Evolutionary conservation across 2,329 filamentous ascomycete genomes (phyloP).

Genomic region (Penicillium brasilianum): DNA sequence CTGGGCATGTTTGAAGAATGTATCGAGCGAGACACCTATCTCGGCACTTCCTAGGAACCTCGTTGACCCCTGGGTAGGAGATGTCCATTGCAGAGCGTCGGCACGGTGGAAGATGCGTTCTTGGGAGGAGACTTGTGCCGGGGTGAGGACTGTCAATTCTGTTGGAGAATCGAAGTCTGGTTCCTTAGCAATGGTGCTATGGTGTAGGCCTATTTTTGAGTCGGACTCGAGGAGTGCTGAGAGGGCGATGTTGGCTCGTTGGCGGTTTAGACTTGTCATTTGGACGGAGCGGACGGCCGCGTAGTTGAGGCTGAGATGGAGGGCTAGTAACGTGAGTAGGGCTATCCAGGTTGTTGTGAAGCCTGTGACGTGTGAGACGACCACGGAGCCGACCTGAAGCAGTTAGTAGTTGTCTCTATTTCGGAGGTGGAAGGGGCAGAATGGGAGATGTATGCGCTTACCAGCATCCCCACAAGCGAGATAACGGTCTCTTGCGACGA

Average conservation of each 20-base stretch:
- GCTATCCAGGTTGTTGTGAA: conserved; percentile 73
- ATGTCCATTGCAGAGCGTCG: conserved; percentile 65
- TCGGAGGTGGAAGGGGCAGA: not conserved
- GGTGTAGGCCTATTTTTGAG: conserved; percentile 14
- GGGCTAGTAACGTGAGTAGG: conserved; percentile 71
- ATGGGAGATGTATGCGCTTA: conserved; percentile 38
- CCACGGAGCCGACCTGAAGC: conserved; percentile 70
- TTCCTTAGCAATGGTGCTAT: too few species aligned
- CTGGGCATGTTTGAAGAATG: conserved; percentile 34
- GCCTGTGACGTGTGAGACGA: conserved; percentile 76
- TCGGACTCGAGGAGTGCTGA: conserved; percentile 57
- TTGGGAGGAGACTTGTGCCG: conserved; percentile 65
- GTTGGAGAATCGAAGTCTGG: not conserved
- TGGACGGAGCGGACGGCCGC: conserved; percentile 80
- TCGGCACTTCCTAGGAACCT: conserved; percentile 56
- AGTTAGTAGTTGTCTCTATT: not conserved
- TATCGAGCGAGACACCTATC: conserved; percentile 57
- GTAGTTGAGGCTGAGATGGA: conserved; percentile 86
- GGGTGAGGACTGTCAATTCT: conserved; percentile 54
- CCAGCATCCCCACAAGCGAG: conserved; percentile 82
- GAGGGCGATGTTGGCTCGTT: conserved; percentile 81
- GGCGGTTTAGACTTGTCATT: conserved; percentile 83
- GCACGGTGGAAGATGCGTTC: conserved; percentile 68
- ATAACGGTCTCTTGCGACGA: conserved; percentile 95
- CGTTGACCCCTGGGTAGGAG: too few species aligned